Evolutionary conservation across 2,329 filamentous ascomycete species (phyloP).

Genomic region (Exophiala aquamarina): DNA sequence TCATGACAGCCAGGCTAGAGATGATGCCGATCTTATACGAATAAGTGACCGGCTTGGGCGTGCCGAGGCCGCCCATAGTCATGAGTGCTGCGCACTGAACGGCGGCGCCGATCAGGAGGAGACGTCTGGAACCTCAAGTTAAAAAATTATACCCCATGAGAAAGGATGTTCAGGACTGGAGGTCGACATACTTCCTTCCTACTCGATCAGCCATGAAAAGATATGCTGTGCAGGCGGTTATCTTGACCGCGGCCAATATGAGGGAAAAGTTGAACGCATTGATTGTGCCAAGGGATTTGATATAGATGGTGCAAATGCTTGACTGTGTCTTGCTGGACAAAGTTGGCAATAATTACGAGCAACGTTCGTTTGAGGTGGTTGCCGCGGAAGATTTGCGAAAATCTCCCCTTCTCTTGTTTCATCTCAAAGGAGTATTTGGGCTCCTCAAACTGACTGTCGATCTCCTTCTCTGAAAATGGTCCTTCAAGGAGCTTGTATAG

Average conservation of each 20-base stretch:
- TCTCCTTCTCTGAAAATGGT: neutral
- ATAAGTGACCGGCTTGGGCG: neutral
- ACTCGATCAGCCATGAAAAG: slow-evolving; percentile 1
- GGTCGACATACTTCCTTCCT: neutral
- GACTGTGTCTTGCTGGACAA: slow-evolving; percentile 29
- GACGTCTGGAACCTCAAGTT: too few species aligned
- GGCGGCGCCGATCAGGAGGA: slow-evolving; percentile 3
- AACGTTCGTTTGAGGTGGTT: slow-evolving; percentile 27
- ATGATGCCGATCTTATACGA: neutral
- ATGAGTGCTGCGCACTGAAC: neutral
- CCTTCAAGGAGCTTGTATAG: slow-evolving; percentile 28
- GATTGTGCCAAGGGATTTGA: slow-evolving; percentile 25
- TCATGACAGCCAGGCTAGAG: neutral
- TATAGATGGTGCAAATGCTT: slow-evolving; percentile 26
- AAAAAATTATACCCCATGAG: too few species aligned
- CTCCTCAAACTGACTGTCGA: neutral
- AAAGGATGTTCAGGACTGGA: too few species aligned
- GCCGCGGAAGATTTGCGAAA: slow-evolving; percentile 22
- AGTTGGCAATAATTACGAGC: slow-evolving; percentile 25
- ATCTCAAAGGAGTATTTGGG: slow-evolving; percentile 6
- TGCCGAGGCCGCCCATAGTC: neutral
- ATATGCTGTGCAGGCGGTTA: neutral
- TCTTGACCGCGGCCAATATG: slow-evolving; percentile 10
- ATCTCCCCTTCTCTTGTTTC: slow-evolving; percentile 23
- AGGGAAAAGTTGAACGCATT: slow-evolving; percentile 26